These are phyloP conservation scores for Kondoa subrosea DNA, from an alignment of 768 basidiomycete genomes.

Conservation along the genomic window DNA sequence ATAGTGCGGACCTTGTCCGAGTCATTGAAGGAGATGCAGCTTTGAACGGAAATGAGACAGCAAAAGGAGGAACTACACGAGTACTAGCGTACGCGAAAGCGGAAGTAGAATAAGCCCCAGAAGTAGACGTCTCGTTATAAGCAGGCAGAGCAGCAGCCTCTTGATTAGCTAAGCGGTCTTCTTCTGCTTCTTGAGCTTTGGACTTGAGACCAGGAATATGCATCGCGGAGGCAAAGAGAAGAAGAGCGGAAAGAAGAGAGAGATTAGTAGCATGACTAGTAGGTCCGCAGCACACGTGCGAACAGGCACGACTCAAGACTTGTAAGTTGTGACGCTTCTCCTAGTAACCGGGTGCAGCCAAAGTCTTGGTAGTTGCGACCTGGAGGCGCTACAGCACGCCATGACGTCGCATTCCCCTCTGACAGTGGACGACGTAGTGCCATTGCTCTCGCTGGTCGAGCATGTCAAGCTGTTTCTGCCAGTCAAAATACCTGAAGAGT, in stretches of 20 bases:
- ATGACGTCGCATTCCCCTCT: neutral
- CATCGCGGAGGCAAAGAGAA: too few relatives aligned
- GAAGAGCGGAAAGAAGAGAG: too few relatives aligned
- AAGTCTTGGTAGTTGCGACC: too few relatives aligned
- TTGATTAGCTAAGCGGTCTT: neutral
- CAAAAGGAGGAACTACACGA: neutral
- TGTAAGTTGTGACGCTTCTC: too few relatives aligned
- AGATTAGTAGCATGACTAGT: too few relatives aligned
- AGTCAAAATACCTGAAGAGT: neutral
- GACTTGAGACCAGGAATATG: neutral
- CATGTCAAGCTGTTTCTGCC: neutral
- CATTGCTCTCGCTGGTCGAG: neutral
- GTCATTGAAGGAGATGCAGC: too few relatives aligned
- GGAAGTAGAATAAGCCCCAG: neutral
- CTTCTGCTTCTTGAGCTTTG: neutral
- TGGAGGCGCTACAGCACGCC: too few relatives aligned
- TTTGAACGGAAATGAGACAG: neutral
- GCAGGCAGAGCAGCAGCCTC: neutral
- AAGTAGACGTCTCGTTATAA: neutral
- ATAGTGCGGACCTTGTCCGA: too few relatives aligned
- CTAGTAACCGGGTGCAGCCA: too few relatives aligned
- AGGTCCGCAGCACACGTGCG: too few relatives aligned
- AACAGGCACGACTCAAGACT: too few relatives aligned
- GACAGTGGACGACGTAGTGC: neutral
- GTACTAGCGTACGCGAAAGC: neutral